These are phyloP conservation scores for Leptomonas pyrrhocoris DNA, from an alignment of 208 protist genomes.

Conservation along the genomic window DNA sequence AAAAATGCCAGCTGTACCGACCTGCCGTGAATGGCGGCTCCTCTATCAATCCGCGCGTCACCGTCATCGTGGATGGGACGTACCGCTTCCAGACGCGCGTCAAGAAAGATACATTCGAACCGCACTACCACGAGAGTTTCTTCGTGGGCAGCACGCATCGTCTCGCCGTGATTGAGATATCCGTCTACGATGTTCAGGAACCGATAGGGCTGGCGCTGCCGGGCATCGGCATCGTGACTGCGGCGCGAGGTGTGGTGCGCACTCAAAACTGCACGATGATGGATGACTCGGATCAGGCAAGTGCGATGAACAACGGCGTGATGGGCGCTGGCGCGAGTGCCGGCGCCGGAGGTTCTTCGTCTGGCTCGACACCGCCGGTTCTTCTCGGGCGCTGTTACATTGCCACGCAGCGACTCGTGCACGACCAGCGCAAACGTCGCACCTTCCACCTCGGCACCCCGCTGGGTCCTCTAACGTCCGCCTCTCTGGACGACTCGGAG, in stretches of 20 bases:
- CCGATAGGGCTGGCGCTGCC: constrained; percentile 34
- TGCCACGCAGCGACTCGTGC: constrained; percentile 62
- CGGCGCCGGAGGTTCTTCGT: constrained; percentile 9
- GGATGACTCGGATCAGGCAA: constrained; percentile 14
- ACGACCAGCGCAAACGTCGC: constrained; percentile 45
- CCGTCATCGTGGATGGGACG: constrained; percentile 65
- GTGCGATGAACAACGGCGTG: neutral
- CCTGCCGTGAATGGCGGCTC: constrained; percentile 34
- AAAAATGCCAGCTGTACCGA: constrained; percentile 48
- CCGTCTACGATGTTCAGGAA: constrained; percentile 58
- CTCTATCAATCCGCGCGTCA: constrained; percentile 52
- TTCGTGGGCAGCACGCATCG: constrained; percentile 80
- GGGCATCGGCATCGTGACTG: constrained; percentile 28
- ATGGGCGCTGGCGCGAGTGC: neutral
- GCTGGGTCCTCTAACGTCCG: constrained; percentile 5
- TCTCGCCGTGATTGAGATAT: constrained; percentile 70
- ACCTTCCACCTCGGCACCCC: constrained; percentile 48
- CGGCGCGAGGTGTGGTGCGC: constrained; percentile 28
- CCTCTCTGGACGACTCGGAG: neutral
- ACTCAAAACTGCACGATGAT: neutral
- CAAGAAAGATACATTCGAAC: constrained; percentile 41
- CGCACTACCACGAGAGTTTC: constrained; percentile 73
- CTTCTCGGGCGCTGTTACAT: constrained; percentile 76
- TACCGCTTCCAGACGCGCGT: constrained; percentile 72
- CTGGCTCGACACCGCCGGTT: constrained; percentile 15